phyloP scores from a whole-genome alignment of 139 green algal species.

The Monoraphidium neglectum region DNA sequence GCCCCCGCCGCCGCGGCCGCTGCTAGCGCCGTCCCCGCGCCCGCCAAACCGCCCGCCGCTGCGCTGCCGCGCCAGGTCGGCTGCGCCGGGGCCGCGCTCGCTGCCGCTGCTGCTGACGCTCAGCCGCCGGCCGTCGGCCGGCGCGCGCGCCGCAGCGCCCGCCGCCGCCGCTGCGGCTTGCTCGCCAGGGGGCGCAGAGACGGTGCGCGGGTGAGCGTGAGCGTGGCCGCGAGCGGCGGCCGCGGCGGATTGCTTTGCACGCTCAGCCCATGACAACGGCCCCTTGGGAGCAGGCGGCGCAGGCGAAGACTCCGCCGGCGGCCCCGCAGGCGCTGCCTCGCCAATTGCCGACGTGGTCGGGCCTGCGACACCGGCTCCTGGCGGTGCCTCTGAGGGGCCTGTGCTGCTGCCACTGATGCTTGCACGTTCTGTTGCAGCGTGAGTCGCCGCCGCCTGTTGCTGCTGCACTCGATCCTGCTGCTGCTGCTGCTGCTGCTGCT shows the following conservation, averaged over 20 bases:
- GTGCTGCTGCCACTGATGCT: neutral
- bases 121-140: too few relatives aligned
- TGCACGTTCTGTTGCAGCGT: neutral
- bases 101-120: slow-evolving; percentile 3
- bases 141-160: too few relatives aligned
- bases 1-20: too few relatives aligned
- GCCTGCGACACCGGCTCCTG: neutral
- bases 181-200: neutral
- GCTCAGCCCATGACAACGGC: neutral
- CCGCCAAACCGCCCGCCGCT: neutral
- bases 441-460: slow-evolving; percentile 9
- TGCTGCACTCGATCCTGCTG: neutral
- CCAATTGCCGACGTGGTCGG: neutral
- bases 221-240: neutral
- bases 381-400: neutral
- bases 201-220: neutral
- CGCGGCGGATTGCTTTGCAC: neutral
- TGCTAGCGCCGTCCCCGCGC: too few relatives aligned
- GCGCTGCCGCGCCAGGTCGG: neutral
- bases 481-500: slow-evolving; percentile 20
- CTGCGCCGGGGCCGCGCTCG: neutral
- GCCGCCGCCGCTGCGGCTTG: neutral
- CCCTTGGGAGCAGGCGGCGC: neutral
- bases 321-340: neutral
- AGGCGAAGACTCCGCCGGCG: neutral